Conservation (phyloP, 1,284 basidiomycete species). For the Apiotrichum domesticum region DNA sequence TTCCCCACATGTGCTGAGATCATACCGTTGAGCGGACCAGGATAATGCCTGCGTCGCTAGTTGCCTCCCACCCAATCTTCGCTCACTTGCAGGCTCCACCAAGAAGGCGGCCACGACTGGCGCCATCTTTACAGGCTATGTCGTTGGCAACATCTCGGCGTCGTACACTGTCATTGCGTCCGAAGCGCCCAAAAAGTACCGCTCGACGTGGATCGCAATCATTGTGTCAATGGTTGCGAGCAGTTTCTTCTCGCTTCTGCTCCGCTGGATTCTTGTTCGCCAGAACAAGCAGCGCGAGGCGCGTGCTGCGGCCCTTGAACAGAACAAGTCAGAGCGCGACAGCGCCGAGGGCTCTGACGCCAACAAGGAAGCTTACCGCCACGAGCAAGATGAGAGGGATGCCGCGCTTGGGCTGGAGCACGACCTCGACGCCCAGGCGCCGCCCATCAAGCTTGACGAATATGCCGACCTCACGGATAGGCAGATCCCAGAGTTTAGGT, state of each 20-base stretch:
- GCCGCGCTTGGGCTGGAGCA: not conserved
- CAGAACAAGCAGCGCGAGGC: conserved; percentile 42
- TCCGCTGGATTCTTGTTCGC: conserved; percentile 34
- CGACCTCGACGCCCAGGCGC: not conserved
- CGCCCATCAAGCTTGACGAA: conserved; percentile 7
- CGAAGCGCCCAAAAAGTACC: conserved; percentile 46
- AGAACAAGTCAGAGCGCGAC: too few relatives aligned
- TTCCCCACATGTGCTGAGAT: conserved; percentile 44
- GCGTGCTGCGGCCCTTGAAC: not conserved
- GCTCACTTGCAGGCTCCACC: conserved; percentile 35
- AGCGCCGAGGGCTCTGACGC: not conserved
- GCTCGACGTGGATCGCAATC: conserved; percentile 50
- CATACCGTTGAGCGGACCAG: conserved; percentile 50
- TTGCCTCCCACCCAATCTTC: conserved; percentile 27
- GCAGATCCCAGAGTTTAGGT: conserved; percentile 32
- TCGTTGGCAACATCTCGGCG: conserved; percentile 43
- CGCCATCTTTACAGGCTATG: conserved; percentile 49
- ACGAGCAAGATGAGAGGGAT: conserved; percentile 4
- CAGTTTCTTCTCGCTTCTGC: conserved; percentile 29
- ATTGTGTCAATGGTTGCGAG: conserved; percentile 45
- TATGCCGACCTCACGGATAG: conserved; percentile 35
- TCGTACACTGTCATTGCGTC: conserved; percentile 43
- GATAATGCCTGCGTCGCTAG: conserved; percentile 50
- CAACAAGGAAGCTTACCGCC: not conserved
- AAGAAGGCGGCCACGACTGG: conserved; percentile 49